A percentile compares a stretch with the other conserved stretches of the same genome.
Evolutionary conservation across 495 filamentous ascomycete genomes (phyloP).

Genomic region (Thermothielavioides terrestris): DNA sequence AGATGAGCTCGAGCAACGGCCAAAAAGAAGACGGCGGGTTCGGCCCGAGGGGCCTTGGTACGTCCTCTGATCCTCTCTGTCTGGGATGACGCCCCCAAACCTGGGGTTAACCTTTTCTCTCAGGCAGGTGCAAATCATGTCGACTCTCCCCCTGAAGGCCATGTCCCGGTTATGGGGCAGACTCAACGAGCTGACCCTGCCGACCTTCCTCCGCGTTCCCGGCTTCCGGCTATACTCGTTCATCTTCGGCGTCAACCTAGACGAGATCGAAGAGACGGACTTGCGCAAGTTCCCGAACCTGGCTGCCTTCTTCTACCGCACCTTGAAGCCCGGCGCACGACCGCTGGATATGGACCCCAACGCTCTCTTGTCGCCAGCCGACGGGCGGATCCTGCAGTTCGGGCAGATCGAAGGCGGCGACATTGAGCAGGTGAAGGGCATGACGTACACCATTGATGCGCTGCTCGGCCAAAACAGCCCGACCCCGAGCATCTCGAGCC

Average conservation of each 20-base stretch:
- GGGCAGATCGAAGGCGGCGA: conserved; percentile 84
- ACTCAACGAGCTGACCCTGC: conserved; percentile 90
- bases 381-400: conserved; percentile 86
- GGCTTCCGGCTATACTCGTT: conserved; percentile 94
- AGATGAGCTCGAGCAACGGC: conserved; percentile 32
- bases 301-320: conserved; percentile 94
- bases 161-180: conserved; percentile 87
- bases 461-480: conserved; percentile 62
- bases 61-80: conserved; percentile 1
- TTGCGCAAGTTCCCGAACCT: conserved; percentile 86
- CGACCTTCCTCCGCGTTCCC: conserved; percentile 80
- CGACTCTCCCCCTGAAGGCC: conserved; percentile 87
- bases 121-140: conserved; percentile 94
- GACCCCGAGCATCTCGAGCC: conserved; percentile 30
- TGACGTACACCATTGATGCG: conserved; percentile 93
- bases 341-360: conserved; percentile 73
- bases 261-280: conserved; percentile 79
- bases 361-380: conserved; percentile 75
- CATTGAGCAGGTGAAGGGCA: conserved; percentile 98
- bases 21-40: conserved; percentile 60
- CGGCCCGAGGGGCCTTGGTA: conserved; percentile 85
- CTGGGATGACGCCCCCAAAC: too few species aligned
- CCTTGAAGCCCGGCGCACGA: conserved; percentile 80
- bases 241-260: conserved; percentile 87
- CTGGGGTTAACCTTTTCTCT: too few species aligned